Percentiles rank a stretch among this genome's conserved stretches.
These are phyloP conservation scores for Acanthamoeba triangularis DNA, from an alignment of 208 protist genomes.

Conservation along the genomic window DNA sequence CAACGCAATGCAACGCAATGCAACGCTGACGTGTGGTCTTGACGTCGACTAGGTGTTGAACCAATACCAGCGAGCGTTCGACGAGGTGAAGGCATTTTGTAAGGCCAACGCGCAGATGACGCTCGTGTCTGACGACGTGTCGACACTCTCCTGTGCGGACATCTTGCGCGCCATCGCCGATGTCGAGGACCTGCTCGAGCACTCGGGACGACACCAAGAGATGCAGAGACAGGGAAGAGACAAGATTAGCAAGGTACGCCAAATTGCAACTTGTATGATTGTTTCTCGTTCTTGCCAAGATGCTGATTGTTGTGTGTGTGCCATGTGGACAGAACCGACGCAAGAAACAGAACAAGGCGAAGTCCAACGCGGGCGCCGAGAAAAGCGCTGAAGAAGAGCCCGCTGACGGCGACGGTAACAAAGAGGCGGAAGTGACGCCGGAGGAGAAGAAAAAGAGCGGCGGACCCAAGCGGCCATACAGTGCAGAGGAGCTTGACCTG, in stretches of 20 bases:
- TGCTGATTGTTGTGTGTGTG: background rate
- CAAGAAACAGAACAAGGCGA: no score
- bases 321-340: no score
- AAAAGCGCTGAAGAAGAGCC: no score
- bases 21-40: background rate
- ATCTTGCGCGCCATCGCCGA: background rate
- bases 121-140: background rate
- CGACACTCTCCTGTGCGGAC: background rate
- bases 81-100: background rate
- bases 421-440: background rate
- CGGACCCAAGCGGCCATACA: constrained; percentile 43
- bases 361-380: no score
- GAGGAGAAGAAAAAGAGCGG: background rate
- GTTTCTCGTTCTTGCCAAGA: no score
- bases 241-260: background rate
- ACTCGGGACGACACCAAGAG: background rate
- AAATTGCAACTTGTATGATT: no score
- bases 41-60: background rate
- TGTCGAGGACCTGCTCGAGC: background rate
- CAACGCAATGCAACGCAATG: no score
- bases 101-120: background rate
- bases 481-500: constrained; percentile 84
- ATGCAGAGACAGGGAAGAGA: background rate
- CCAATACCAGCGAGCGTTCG: constrained; percentile 35
- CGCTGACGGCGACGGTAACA: background rate